These are phyloP conservation scores for Hyparrhenia diplandra DNA, from an alignment of 176 grass and related monocot species.

Conservation along the genomic window DNA sequence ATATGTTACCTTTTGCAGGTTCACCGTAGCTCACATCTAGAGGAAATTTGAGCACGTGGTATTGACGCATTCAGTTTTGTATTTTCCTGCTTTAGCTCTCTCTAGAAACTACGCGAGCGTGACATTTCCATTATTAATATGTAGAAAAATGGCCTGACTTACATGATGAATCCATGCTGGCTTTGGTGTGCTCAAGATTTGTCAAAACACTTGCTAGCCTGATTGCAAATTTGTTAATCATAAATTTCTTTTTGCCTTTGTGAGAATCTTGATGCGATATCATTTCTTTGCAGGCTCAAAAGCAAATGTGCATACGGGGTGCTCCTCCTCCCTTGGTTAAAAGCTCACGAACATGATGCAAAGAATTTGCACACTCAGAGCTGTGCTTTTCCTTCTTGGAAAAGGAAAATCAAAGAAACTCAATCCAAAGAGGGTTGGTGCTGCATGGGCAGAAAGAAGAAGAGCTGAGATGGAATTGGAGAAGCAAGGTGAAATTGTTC, in stretches of 20 bases:
- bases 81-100: not conserved
- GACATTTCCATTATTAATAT: not conserved
- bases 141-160: not conserved
- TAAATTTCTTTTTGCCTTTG: constrained; percentile 15
- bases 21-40: constrained; percentile 25
- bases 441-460: constrained; percentile 91
- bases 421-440: constrained; percentile 92
- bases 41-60: constrained; percentile 38
- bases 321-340: constrained; percentile 90
- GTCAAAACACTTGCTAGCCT: not conserved
- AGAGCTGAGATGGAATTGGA: constrained; percentile 81
- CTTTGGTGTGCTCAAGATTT: not conserved
- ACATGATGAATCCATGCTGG: not conserved
- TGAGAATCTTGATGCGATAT: constrained; percentile 18
- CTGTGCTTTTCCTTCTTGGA: not conserved
- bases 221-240: not conserved
- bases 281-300: constrained; percentile 51
- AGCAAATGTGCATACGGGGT: constrained; percentile 79
- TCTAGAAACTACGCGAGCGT: not conserved
- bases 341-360: constrained; percentile 41
- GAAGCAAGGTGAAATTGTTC: constrained; percentile 55
- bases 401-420: constrained; percentile 60
- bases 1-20: constrained; percentile 35
- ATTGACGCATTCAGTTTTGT: constrained; percentile 8
- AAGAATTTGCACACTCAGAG: constrained; percentile 19